Evolutionary conservation across 208 protist genomes (phyloP).

Genomic region (Blechomonas ayalai): DNA sequence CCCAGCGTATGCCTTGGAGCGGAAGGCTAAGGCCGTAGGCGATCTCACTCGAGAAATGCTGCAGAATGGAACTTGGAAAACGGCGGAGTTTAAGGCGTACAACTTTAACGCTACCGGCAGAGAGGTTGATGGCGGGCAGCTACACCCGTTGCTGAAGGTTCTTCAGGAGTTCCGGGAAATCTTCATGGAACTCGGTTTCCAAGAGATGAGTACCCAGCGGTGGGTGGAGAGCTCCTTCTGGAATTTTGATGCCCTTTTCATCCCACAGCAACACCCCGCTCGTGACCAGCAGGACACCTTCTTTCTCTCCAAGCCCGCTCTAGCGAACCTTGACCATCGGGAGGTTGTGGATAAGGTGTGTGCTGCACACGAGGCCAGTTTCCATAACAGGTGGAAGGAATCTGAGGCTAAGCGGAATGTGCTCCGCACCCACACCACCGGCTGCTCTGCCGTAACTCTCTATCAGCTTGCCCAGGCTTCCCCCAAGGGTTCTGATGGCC

Average conservation of each 20-base stretch:
- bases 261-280: conserved; percentile 99
- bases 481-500: conserved; percentile 29
- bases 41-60: conserved; percentile 96
- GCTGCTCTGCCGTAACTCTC: conserved; percentile 95
- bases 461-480: conserved; percentile 90
- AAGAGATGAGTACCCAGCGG: conserved; percentile 99
- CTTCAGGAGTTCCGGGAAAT: conserved; percentile 98
- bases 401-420: conserved; percentile 97
- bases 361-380: conserved; percentile 91
- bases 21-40: conserved; percentile 60
- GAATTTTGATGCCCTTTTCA: conserved; percentile 99
- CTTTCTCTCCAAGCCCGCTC: conserved; percentile 94
- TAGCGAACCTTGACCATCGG: conserved; percentile 23
- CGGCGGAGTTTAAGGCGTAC: conserved; percentile 93
- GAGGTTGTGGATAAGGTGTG: conserved; percentile 94
- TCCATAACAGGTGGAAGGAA: conserved; percentile 92
- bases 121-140: conserved; percentile 82
- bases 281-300: conserved; percentile 99
- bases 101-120: conserved; percentile 94
- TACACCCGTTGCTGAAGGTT: conserved; percentile 99
- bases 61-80: conserved; percentile 90
- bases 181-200: conserved; percentile 99
- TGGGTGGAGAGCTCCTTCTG: conserved; percentile 99
- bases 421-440: conserved; percentile 99
- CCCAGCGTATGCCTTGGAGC: conserved; percentile 49